phyloP scores from a whole-genome alignment of 2,329 filamentous ascomycete genomes.

The Stachybotrys echinatus region DNA sequence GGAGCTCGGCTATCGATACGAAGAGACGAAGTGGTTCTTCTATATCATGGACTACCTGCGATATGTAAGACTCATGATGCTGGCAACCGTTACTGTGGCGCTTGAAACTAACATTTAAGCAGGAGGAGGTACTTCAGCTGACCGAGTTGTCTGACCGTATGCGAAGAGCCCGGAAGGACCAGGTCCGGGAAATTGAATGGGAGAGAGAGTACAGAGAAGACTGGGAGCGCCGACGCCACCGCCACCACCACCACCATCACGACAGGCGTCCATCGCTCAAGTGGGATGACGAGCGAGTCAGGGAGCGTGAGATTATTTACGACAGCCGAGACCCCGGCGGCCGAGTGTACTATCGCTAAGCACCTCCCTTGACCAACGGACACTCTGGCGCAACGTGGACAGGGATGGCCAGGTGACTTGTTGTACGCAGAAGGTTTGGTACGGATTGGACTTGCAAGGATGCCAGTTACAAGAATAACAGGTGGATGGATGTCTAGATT shows the following conservation, averaged over 20 bases:
- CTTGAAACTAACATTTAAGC: slow-evolving; percentile 23
- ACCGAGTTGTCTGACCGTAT: slow-evolving; percentile 81
- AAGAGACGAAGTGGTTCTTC: slow-evolving; percentile 85
- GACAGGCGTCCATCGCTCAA: slow-evolving; percentile 21
- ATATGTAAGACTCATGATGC: slow-evolving; percentile 68
- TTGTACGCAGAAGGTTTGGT: too few relatives aligned
- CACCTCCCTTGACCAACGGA: too few relatives aligned
- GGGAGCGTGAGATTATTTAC: slow-evolving; percentile 64
- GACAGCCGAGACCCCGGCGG: slow-evolving; percentile 36
- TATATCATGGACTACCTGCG: slow-evolving; percentile 87
- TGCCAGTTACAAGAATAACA: too few relatives aligned
- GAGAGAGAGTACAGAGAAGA: slow-evolving; percentile 54
- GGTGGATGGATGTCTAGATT: neutral
- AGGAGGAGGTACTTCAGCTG: slow-evolving; percentile 85
- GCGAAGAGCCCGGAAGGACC: slow-evolving; percentile 53
- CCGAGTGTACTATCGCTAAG: slow-evolving; percentile 19
- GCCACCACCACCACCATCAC: slow-evolving; percentile 23
- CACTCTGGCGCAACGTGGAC: too few relatives aligned
- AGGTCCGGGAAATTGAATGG: slow-evolving; percentile 49
- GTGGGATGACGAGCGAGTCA: slow-evolving; percentile 58
- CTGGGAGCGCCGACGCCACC: slow-evolving; percentile 37
- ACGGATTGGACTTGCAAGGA: too few relatives aligned
- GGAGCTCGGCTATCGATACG: slow-evolving; percentile 76
- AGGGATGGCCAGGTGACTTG: too few relatives aligned
- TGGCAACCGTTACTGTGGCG: neutral